phyloP scores from a whole-genome alignment of 805 yeast genomes.

The Candida silvicultrix region DNA sequence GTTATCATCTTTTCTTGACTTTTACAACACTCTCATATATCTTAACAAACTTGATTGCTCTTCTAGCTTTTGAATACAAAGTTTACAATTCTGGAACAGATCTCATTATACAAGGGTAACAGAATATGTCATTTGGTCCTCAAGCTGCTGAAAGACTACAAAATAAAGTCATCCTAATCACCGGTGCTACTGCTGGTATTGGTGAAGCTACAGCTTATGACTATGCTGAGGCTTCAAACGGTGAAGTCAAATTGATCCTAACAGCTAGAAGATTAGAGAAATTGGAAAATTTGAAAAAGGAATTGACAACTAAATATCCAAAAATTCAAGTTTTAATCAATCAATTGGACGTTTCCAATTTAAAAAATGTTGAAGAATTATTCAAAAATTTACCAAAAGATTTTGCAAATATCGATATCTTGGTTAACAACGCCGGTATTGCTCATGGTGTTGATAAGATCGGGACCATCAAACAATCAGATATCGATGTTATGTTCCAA shows the following conservation, averaged over 20 bases:
- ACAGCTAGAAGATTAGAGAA: constrained; percentile 74
- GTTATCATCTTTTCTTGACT: no score
- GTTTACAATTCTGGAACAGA: no score
- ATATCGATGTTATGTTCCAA: constrained; percentile 71
- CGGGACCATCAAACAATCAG: constrained; percentile 60
- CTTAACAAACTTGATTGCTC: no score
- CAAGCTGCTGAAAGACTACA: constrained; percentile 77
- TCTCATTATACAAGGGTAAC: not conserved
- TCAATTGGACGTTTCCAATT: constrained; percentile 51
- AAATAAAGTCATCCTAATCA: constrained; percentile 72
- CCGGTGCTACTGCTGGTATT: constrained; percentile 96
- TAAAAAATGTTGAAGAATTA: constrained; percentile 44
- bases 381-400: constrained; percentile 47
- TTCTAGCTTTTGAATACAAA: no score
- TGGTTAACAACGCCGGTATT: constrained; percentile 70
- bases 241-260: constrained; percentile 61
- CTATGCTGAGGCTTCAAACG: constrained; percentile 72
- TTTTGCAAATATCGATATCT: constrained; percentile 55
- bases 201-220: constrained; percentile 90
- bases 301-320: constrained; percentile 41
- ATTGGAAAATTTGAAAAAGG: constrained; percentile 41
- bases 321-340: constrained; percentile 37
- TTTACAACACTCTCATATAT: no score
- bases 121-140: constrained; percentile 54
- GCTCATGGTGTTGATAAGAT: constrained; percentile 78